A percentile compares a stretch with the other conserved stretches of the same genome.
phyloP scores from a whole-genome alignment of 768 basidiomycete species.

The Mycena alexandri region DNA sequence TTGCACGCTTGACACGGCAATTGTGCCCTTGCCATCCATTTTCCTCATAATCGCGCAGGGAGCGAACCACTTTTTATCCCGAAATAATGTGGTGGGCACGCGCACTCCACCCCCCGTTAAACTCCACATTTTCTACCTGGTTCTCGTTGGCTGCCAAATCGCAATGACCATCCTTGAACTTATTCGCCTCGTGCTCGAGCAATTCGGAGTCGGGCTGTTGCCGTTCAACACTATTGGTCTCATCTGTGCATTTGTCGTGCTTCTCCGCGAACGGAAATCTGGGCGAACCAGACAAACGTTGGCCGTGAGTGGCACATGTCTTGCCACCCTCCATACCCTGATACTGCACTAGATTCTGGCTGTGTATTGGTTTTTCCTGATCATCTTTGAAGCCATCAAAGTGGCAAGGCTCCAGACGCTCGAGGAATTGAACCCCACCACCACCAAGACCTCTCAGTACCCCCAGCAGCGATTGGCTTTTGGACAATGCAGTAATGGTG shows the following conservation, averaged over 20 bases:
- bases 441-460: slow-evolving; percentile 40
- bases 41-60: slow-evolving; percentile 39
- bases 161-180: slow-evolving; percentile 49
- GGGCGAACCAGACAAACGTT: slow-evolving; percentile 35
- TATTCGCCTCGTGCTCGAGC: slow-evolving; percentile 42
- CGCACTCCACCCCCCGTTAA: slow-evolving; percentile 34
- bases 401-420: slow-evolving; percentile 36
- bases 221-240: slow-evolving; percentile 42
- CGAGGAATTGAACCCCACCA: slow-evolving; percentile 37
- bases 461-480: slow-evolving; percentile 43
- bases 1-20: slow-evolving; percentile 45
- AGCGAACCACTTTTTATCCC: slow-evolving; percentile 15
- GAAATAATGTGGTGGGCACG: neutral
- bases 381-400: slow-evolving; percentile 41
- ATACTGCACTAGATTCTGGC: slow-evolving; percentile 36
- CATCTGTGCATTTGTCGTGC: slow-evolving; percentile 34
- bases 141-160: slow-evolving; percentile 41
- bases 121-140: slow-evolving; percentile 43
- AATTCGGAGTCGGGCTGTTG: slow-evolving; percentile 47
- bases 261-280: slow-evolving; percentile 36
- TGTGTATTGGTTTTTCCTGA: slow-evolving; percentile 42
- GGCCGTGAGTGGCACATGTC: slow-evolving; percentile 33
- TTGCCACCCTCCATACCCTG: slow-evolving; percentile 1
- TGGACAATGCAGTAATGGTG: slow-evolving; percentile 47
- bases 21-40: slow-evolving; percentile 47